Conservation (phyloP, 2,329 filamentous ascomycete species). For the Aspergillus transmontanensis region DNA sequence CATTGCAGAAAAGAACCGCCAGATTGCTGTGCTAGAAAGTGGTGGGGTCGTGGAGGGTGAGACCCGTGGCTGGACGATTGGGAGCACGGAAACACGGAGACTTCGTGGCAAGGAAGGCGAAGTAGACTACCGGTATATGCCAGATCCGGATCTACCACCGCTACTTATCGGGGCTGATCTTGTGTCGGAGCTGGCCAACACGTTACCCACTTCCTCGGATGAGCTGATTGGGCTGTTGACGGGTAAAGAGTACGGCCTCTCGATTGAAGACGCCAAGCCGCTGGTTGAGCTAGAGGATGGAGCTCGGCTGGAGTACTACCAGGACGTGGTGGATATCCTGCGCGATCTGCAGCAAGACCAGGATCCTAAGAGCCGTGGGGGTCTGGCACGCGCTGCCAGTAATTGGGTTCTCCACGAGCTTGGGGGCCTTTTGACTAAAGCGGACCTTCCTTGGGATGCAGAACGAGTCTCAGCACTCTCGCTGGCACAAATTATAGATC, state of each 20-base stretch:
- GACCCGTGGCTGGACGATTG: slow-evolving; percentile 89
- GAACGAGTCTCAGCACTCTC: slow-evolving; percentile 43
- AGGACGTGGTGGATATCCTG: slow-evolving; percentile 46
- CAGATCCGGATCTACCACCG: slow-evolving; percentile 85
- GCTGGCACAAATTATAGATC: slow-evolving; percentile 50
- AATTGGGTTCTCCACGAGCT: slow-evolving; percentile 78
- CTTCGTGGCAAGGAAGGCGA: slow-evolving; percentile 93
- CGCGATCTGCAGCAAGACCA: slow-evolving; percentile 28
- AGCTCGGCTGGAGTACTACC: slow-evolving; percentile 77
- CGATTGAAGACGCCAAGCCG: slow-evolving; percentile 79
- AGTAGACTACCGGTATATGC: slow-evolving; percentile 98
- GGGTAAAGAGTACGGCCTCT: slow-evolving; percentile 65
- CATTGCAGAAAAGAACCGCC: slow-evolving; percentile 83
- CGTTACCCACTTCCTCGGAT: slow-evolving; percentile 73
- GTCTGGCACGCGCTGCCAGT: slow-evolving; percentile 54
- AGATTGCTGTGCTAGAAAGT: slow-evolving; percentile 76
- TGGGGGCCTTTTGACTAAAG: slow-evolving; percentile 62
- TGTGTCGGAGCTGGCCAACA: slow-evolving; percentile 62
- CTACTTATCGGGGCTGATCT: slow-evolving; percentile 74
- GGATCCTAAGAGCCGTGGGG: slow-evolving; percentile 29
- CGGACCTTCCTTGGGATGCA: slow-evolving; percentile 49
- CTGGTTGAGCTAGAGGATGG: slow-evolving; percentile 77
- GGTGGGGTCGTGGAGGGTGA: slow-evolving; percentile 79
- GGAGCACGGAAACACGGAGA: slow-evolving; percentile 76
- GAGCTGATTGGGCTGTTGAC: slow-evolving; percentile 66